phyloP scores from a whole-genome alignment of 2,329 filamentous ascomycete species.

The Botryotinia globosa region DNA sequence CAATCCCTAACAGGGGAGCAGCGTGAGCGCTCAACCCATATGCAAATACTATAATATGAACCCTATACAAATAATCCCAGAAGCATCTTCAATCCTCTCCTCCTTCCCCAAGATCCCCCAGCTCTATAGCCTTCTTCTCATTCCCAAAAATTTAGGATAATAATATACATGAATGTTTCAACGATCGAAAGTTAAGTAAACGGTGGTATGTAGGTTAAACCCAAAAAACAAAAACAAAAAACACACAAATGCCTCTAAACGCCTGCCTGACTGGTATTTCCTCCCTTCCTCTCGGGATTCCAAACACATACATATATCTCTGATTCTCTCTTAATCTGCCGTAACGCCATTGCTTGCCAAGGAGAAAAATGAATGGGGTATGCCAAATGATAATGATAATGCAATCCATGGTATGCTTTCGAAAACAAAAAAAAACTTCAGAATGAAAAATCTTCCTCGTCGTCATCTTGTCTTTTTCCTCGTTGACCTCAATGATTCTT shows the following conservation, averaged over 20 bases:
- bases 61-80: constrained; percentile 1
- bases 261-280: constrained; percentile 16
- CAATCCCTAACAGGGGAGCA: constrained; percentile 4
- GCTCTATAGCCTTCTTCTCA: not conserved
- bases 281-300: constrained; percentile 7
- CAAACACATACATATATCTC: not conserved
- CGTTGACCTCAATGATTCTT: constrained; percentile 11
- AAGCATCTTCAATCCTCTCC: not conserved
- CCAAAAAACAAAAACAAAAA: not conserved
- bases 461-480: not conserved
- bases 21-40: constrained; percentile 16
- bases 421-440: not conserved
- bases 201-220: not conserved
- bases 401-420: not conserved
- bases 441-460: constrained; percentile 1
- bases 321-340: constrained; percentile 2
- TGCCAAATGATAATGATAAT: constrained; percentile 13
- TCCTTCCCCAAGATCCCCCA: not conserved
- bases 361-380: constrained; percentile 5
- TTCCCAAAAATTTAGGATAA: not conserved
- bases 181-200: constrained; percentile 2
- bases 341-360: constrained; percentile 8
- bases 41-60: not conserved
- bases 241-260: constrained; percentile 4
- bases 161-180: constrained; percentile 8